Percentiles rank a stretch among this genome's conserved stretches.
phyloP scores from a whole-genome alignment of 768 basidiomycete species.

The Austroboletus festivus region DNA sequence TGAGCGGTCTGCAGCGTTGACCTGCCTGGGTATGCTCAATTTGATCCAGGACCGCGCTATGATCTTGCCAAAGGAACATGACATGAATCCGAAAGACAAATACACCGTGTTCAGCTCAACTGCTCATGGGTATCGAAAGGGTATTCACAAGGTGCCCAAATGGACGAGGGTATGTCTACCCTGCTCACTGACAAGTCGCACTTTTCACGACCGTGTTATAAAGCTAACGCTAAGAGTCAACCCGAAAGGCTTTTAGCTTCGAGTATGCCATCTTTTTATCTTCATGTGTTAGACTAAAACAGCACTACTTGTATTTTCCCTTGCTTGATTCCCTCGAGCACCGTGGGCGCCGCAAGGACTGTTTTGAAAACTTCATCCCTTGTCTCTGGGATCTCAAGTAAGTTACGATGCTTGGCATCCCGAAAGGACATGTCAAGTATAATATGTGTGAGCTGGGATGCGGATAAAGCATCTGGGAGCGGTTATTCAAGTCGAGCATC shows the following conservation, averaged over 20 bases:
- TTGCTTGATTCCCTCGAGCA: constrained; percentile 60
- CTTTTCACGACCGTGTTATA: constrained; percentile 8
- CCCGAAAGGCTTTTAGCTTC: constrained; percentile 88
- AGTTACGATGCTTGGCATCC: constrained; percentile 71
- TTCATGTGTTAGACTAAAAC: too few species aligned
- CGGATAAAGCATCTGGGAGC: constrained; percentile 60
- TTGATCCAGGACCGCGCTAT: constrained; percentile 62
- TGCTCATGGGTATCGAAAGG: constrained; percentile 78
- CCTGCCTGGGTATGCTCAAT: neutral
- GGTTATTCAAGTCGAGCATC: constrained; percentile 6
- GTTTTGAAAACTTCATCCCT: constrained; percentile 77
- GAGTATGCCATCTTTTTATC: too few species aligned
- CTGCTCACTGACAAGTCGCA: neutral
- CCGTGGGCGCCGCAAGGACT: constrained; percentile 59
- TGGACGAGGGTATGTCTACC: constrained; percentile 81
- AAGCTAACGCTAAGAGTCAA: constrained; percentile 85
- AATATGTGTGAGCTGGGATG: constrained; percentile 78
- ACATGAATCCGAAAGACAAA: constrained; percentile 92
- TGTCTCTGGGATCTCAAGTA: constrained; percentile 83
- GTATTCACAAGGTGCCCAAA: constrained; percentile 97
- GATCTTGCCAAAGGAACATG: constrained; percentile 85
- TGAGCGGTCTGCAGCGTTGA: constrained; percentile 38
- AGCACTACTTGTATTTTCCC: constrained; percentile 81
- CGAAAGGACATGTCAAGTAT: constrained; percentile 73
- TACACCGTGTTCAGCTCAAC: constrained; percentile 85